phyloP scores from a whole-genome alignment of 108 stramenopile genomes.

The Skeletonema menzelii region DNA sequence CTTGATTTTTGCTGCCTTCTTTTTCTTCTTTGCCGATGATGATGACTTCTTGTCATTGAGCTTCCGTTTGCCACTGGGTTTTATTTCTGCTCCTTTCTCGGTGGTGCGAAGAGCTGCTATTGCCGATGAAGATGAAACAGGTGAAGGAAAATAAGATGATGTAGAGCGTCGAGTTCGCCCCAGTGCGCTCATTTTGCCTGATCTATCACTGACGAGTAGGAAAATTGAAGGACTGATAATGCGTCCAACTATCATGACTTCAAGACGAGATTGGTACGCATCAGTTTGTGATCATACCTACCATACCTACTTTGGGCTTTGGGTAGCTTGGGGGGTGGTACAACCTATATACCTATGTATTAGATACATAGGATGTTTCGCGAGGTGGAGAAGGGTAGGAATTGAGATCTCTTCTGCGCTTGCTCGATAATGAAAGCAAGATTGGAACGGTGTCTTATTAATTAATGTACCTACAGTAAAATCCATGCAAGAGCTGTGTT shows the following conservation, averaged over 20 bases:
- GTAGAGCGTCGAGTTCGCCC: background rate
- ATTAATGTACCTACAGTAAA: too few species aligned
- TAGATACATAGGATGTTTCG: too few species aligned
- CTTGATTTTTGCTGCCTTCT: background rate
- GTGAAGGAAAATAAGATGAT: background rate
- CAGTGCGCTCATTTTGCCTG: background rate
- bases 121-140: background rate
- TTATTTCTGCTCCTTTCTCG: background rate
- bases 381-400: too few species aligned
- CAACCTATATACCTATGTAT: too few species aligned
- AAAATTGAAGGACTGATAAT: background rate
- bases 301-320: too few species aligned
- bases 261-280: background rate
- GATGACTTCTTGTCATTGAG: background rate
- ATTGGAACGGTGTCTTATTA: too few species aligned
- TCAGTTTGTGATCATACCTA: too few species aligned
- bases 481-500: too few species aligned
- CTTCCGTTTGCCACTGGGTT: background rate
- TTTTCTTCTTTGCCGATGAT: background rate
- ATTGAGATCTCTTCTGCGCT: too few species aligned
- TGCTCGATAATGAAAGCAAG: too few species aligned
- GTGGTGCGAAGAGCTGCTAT: background rate
- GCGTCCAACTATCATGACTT: background rate
- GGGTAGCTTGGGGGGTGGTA: too few species aligned
- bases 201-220: background rate